These are phyloP conservation scores for Macrophomina tecta DNA, from an alignment of 2,329 filamentous ascomycete genomes.

Conservation along the genomic window DNA sequence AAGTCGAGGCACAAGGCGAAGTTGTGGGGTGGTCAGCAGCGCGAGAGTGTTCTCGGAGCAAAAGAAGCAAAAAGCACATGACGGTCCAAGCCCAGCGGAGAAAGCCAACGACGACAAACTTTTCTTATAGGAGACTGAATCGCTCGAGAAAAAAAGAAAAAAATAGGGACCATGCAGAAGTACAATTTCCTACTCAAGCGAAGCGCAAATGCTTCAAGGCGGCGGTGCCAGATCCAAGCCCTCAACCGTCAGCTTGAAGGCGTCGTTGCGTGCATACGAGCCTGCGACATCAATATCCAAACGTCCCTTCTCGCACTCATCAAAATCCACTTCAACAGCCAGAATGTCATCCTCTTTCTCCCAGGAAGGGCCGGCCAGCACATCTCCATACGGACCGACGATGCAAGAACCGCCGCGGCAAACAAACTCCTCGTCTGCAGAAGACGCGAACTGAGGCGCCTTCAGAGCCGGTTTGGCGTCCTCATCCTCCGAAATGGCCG, in stretches of 20 bases:
- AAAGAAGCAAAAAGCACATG: too few species aligned
- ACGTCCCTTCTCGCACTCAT: constrained; percentile 82
- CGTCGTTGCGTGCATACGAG: constrained; percentile 78
- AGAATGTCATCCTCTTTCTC: constrained; percentile 73
- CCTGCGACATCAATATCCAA: constrained; percentile 85
- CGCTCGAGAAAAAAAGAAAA: background rate
- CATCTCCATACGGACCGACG: constrained; percentile 77
- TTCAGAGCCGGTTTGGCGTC: background rate
- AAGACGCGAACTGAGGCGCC: background rate
- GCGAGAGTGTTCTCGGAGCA: too few species aligned
- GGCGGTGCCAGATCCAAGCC: constrained; percentile 66
- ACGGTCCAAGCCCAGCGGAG: too few species aligned
- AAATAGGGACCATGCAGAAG: background rate
- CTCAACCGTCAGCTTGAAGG: constrained; percentile 65
- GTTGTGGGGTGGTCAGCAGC: too few species aligned
- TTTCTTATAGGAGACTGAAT: too few species aligned
- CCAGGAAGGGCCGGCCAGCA: constrained; percentile 82
- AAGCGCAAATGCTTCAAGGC: constrained; percentile 39
- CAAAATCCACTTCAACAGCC: constrained; percentile 79
- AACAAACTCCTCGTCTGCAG: constrained; percentile 57
- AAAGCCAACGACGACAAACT: too few species aligned
- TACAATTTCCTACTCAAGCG: background rate
- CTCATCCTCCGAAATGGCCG: constrained; percentile 18
- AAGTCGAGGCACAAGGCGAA: too few species aligned
- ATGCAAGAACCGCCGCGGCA: constrained; percentile 84